These are phyloP conservation scores for Drosera capensis DNA, from an alignment of 148 eudicot genomes.

Conservation along the genomic window DNA sequence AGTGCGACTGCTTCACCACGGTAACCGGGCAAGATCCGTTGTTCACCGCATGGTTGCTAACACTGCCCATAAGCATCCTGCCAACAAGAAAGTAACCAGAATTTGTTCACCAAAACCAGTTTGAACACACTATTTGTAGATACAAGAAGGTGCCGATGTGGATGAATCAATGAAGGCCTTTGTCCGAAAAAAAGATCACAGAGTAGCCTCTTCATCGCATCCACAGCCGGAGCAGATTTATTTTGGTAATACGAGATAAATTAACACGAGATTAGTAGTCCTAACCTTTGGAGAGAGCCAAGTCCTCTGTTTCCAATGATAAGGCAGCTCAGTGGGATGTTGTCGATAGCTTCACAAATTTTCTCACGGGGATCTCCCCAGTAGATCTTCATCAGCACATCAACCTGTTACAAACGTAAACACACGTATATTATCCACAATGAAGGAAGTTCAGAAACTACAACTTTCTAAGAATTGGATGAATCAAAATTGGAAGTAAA, in stretches of 20 bases:
- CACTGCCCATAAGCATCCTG: conserved; percentile 92
- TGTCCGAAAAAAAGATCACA: no score
- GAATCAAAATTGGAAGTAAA: neutral
- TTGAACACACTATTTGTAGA: no score
- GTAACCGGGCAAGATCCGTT: conserved; percentile 71
- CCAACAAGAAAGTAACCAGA: conserved; percentile 1
- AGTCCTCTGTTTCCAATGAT: conserved; percentile 89
- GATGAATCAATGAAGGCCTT: no score
- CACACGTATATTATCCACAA: neutral
- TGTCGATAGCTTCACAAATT: conserved; percentile 55
- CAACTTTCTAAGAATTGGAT: neutral
- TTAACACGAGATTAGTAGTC: neutral
- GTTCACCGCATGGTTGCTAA: conserved; percentile 79
- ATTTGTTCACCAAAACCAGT: no score
- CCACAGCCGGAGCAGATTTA: neutral
- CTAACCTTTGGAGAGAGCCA: conserved; percentile 61
- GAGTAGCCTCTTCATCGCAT: neutral
- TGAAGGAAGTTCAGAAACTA: neutral
- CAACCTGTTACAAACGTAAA: conserved; percentile 25
- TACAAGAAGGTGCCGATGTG: no score
- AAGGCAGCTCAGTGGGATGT: conserved; percentile 51
- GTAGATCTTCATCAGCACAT: conserved; percentile 54
- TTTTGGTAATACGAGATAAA: neutral
- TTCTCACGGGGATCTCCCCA: conserved; percentile 98
- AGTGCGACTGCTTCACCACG: conserved; percentile 43